Evolutionary conservation across 495 filamentous ascomycete genomes (phyloP).

Genomic region (Chaetomidium leptoderma): DNA sequence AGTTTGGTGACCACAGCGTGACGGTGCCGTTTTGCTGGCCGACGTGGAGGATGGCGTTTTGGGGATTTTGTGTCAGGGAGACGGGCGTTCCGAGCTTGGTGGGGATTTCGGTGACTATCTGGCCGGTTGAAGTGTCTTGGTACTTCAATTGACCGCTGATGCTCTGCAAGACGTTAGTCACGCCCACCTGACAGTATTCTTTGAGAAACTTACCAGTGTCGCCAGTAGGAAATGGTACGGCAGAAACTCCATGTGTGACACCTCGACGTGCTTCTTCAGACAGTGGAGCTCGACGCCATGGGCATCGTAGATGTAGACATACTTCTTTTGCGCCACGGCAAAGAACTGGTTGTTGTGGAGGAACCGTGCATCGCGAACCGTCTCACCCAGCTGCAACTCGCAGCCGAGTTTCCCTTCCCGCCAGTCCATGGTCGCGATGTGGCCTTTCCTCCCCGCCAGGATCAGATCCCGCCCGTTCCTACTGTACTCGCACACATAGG

Average conservation of each 20-base stretch:
- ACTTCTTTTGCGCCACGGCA: slow-evolving; percentile 97
- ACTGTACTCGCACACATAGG: slow-evolving; percentile 82
- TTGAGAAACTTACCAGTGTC: slow-evolving; percentile 59
- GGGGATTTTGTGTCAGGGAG: slow-evolving; percentile 77
- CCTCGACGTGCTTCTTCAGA: slow-evolving; percentile 81
- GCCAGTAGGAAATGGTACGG: slow-evolving; percentile 94
- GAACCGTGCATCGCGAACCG: slow-evolving; percentile 83
- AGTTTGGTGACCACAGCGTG: slow-evolving; percentile 94
- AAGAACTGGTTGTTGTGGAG: slow-evolving; percentile 95
- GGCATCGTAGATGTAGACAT: slow-evolving; percentile 85
- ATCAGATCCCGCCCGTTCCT: slow-evolving; percentile 81
- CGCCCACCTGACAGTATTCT: neutral
- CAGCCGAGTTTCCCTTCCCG: slow-evolving; percentile 82
- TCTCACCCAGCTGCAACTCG: slow-evolving; percentile 86
- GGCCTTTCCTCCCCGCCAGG: slow-evolving; percentile 84
- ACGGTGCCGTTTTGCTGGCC: slow-evolving; percentile 94
- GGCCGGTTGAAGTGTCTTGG: slow-evolving; percentile 89
- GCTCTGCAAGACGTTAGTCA: slow-evolving; percentile 44
- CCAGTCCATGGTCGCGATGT: slow-evolving; percentile 98
- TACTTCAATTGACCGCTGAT: slow-evolving; percentile 87
- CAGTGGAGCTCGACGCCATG: slow-evolving; percentile 88
- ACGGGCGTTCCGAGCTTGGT: slow-evolving; percentile 82
- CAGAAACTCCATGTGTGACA: slow-evolving; percentile 91
- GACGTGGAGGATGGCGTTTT: slow-evolving; percentile 84
- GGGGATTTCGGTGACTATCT: slow-evolving; percentile 74